Evolutionary conservation across 345 rosid genomes (phyloP).

Genomic region (Arabis alpina): DNA sequence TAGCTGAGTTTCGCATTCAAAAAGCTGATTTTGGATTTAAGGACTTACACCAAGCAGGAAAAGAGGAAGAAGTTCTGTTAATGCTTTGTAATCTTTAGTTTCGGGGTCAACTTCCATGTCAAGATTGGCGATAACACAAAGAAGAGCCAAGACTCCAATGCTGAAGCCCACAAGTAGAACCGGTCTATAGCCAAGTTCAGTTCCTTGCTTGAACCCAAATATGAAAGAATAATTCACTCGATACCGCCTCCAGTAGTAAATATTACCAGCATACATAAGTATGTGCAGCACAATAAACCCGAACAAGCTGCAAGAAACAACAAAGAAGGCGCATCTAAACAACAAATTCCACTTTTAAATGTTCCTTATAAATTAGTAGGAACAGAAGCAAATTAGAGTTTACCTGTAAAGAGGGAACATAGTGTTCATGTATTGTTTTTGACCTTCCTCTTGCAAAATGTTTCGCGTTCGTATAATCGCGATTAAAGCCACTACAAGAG

Average conservation of each 20-base stretch:
- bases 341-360: neutral
- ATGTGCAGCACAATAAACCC: constrained; percentile 55
- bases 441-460: constrained; percentile 43
- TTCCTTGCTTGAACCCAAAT: constrained; percentile 55
- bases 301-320: constrained; percentile 47
- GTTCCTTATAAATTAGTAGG: neutral
- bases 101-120: constrained; percentile 63
- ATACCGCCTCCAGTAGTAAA: constrained; percentile 55
- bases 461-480: constrained; percentile 47
- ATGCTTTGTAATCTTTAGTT: constrained; percentile 48
- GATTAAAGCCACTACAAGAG: constrained; percentile 53
- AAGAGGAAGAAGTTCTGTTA: constrained; percentile 59
- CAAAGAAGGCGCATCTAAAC: neutral
- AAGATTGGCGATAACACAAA: constrained; percentile 49
- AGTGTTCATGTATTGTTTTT: constrained; percentile 52
- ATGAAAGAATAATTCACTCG: constrained; percentile 58
- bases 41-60: constrained; percentile 45
- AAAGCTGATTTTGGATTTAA: neutral
- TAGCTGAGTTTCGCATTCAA: neutral
- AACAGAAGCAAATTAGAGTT: constrained; percentile 2
- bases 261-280: constrained; percentile 50
- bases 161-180: constrained; percentile 51
- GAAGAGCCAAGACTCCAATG: constrained; percentile 49
- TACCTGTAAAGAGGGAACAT: constrained; percentile 74
- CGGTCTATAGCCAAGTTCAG: constrained; percentile 52